phyloP scores from a whole-genome alignment of 257 asterid genomes.

The Gentiana straminea region DNA sequence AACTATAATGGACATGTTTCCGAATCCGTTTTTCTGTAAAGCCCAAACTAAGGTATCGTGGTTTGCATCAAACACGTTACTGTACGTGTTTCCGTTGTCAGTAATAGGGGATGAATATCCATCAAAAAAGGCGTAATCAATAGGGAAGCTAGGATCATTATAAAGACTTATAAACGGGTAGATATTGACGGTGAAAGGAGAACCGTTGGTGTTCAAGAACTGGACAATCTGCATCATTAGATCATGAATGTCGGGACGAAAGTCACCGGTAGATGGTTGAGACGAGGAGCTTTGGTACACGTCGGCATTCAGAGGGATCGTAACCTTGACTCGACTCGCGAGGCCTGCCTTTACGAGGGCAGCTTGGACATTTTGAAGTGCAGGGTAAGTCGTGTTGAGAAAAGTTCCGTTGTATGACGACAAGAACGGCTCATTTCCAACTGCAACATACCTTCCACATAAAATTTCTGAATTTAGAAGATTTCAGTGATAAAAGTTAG shows the following conservation, averaged over 20 bases:
- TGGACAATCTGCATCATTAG: constrained; percentile 18
- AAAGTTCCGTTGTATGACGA: constrained; percentile 13
- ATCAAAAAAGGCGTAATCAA: constrained; percentile 22
- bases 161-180: constrained; percentile 17
- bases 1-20: constrained; percentile 16
- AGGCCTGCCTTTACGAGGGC: constrained; percentile 25
- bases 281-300: constrained; percentile 15
- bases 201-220: constrained; percentile 13
- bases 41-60: constrained; percentile 25
- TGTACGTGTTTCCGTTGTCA: constrained; percentile 17
- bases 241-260: constrained; percentile 15
- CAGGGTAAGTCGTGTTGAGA: constrained; percentile 16
- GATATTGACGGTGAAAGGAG: constrained; percentile 21
- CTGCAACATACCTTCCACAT: constrained; percentile 14
- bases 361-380: constrained; percentile 23
- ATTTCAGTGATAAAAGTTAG: not conserved
- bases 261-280: constrained; percentile 21
- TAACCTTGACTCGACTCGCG: constrained; percentile 20
- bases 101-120: constrained; percentile 19
- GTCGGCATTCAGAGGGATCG: constrained; percentile 24
- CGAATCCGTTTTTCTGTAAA: constrained; percentile 20
- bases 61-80: constrained; percentile 21
- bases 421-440: constrained; percentile 22
- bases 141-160: constrained; percentile 7
- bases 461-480: not conserved